Base-by-base conservation (phyloP, 1,284 basidiomycete species). In the Ustilago sp. region DNA sequence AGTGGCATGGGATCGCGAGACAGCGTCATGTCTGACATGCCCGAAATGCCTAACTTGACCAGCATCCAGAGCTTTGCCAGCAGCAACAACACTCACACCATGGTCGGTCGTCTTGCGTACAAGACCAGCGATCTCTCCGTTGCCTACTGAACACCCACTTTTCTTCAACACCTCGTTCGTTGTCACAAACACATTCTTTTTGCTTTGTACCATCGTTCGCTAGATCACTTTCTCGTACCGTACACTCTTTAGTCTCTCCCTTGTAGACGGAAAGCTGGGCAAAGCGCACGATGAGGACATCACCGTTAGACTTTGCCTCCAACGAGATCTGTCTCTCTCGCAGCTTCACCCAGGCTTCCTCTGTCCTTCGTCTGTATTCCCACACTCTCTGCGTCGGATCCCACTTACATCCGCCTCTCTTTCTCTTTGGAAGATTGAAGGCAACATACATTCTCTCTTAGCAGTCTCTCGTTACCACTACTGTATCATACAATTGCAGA, bases 41-140 rank as follows among this genome's bases (percentile, higher is more conserved):
- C 35, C 7, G 66, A 58, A 0, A 15, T 71, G 48, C 23, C 68
- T 28, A 17, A 19, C n/a, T 65, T 61, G 43, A 23, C 31, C 4
- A 74, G 72, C 66, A 41, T 51, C 4, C 45, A 65, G 39, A 69
- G 72, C 59, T 58, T 63, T 36, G 58, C 62, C 3, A 72, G 69
- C 50, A 67, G 58, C 60, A 50, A 12, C 48, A 50, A 50, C 63
- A 50, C 32, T 48, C 45, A 59, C 35, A 31, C 23, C 3, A 28
- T 45, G 2, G 47, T 59, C 23, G 66, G 62, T 5, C 47, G 71
- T n/a, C 58, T 76, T 1, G 74, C 61, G 8, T 71, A 76, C 59
- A 76, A 76, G 65, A 68, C 64, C 35, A 74, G 65, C 34, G 72
- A 74, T 23, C 57, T 74, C 31, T 74, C 71, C n/a, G 58, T 73